phyloP scores from a whole-genome alignment of 306 rosid genomes.

The Lathyrus aphaca region DNA sequence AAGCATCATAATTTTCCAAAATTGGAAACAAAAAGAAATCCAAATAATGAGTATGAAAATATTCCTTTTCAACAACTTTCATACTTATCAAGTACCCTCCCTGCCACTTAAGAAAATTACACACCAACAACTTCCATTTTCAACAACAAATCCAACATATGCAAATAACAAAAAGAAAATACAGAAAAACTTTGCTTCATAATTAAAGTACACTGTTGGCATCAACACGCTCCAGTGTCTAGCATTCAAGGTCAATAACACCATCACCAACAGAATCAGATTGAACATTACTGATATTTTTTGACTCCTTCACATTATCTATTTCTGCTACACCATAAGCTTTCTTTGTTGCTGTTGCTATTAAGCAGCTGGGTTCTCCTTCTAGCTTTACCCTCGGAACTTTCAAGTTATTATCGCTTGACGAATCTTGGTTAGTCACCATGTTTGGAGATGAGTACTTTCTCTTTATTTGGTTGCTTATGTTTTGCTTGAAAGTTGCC shows the following conservation, averaged over 20 bases:
- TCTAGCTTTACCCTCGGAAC: conserved; percentile 17
- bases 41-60: background rate
- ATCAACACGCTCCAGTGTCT: conserved; percentile 13
- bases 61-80: no score
- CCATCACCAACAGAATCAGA: background rate
- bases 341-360: background rate
- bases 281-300: conserved; percentile 7
- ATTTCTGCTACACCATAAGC: background rate
- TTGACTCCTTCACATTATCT: background rate
- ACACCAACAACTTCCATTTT: background rate
- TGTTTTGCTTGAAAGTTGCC: conserved; percentile 51
- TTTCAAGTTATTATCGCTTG: conserved; percentile 4
- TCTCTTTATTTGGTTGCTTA: conserved; percentile 30
- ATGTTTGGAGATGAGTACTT: background rate
- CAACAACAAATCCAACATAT: conserved; percentile 17
- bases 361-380: conserved; percentile 29
- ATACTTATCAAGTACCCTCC: background rate
- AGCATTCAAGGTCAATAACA: background rate
- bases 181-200: no score
- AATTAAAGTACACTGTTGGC: conserved; percentile 1
- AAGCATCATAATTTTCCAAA: background rate
- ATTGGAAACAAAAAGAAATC: background rate
- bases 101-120: background rate
- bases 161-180: no score
- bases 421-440: conserved; percentile 17